phyloP scores from a whole-genome alignment of 2,329 filamentous ascomycete species.

The Pseudogymnoascus pannorum region DNA sequence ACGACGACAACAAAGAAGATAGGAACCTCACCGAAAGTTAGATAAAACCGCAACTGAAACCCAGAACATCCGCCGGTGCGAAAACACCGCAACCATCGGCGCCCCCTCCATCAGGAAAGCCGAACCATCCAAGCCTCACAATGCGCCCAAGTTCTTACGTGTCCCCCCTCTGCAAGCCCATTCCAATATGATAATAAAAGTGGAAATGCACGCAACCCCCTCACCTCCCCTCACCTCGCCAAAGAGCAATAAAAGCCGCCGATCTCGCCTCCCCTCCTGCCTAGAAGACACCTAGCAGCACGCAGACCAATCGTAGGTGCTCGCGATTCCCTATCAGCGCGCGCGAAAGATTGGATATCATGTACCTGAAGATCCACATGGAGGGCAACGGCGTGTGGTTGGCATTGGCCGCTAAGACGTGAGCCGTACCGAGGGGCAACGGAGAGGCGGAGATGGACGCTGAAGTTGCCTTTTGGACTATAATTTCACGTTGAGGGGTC shows the following conservation, averaged over 20 bases:
- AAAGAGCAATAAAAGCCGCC: background rate
- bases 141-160: constrained; percentile 2
- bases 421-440: background rate
- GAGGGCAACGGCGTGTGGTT: background rate
- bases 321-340: background rate
- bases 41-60: background rate
- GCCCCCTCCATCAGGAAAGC: background rate
- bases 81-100: background rate
- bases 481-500: background rate
- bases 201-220: constrained; percentile 5
- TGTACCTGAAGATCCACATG: constrained; percentile 8
- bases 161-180: background rate
- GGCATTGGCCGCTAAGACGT: background rate
- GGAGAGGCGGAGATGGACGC: background rate
- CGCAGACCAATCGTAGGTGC: background rate
- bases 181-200: background rate
- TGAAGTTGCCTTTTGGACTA: background rate
- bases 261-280: constrained; percentile 1
- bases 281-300: background rate
- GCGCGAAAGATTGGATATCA: background rate
- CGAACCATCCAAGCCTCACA: background rate
- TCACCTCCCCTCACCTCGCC: background rate
- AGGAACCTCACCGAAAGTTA: background rate
- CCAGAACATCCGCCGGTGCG: background rate
- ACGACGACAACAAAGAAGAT: background rate